Evolutionary conservation across 805 yeast genomes (phyloP), one percentile per base, ranked within the genome.

Genomic region (Phaffomyces thermotolerans): DNA sequence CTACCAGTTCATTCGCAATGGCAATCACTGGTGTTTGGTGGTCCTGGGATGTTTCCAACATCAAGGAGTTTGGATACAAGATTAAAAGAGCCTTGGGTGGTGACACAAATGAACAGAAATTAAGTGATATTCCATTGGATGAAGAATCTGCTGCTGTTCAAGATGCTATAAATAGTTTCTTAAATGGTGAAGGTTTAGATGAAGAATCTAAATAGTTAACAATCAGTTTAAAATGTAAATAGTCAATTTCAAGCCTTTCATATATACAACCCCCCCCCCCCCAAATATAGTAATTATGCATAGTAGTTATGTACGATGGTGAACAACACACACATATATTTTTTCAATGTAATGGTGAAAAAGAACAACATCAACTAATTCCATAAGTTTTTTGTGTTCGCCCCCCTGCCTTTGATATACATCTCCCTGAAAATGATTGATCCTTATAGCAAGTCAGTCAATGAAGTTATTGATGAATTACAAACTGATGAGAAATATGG

Each of bases 1-100:
- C 96, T 3, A 72, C 80, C 0, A 74, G 88, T 1, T 76, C 87
- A 0, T 74, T 83, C 53, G 75, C 86, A 2, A 85, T 86, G 87
- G 63, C 77, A 5, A 67, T 80, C 2, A 75, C 85, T 34, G 95
- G 95, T 2, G 69, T 79, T 3, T 80, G 87, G 54, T 89, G 96
- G 96, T 69, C 79, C 34, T 71, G 74, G 63, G 95, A 88, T 56
- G 81, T 88, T 10, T 75, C 85, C 8, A 70, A 67, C 25, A 68
- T 82, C 38, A 68, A 71, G 44, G 96, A 88, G 58, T 85, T 88
- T 60, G 82, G 90, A 3, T 68, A 69, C 66, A 73, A 73, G 56
- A 76, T 85, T 79, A 81, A 79, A 60, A 60, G 68, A 9, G 56
- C 67, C 41, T 63, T 84, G 53, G 93, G 95, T 34, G 95, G 93